phyloP scores from a whole-genome alignment of 345 rosid species.

The Syzygium aqueum region DNA sequence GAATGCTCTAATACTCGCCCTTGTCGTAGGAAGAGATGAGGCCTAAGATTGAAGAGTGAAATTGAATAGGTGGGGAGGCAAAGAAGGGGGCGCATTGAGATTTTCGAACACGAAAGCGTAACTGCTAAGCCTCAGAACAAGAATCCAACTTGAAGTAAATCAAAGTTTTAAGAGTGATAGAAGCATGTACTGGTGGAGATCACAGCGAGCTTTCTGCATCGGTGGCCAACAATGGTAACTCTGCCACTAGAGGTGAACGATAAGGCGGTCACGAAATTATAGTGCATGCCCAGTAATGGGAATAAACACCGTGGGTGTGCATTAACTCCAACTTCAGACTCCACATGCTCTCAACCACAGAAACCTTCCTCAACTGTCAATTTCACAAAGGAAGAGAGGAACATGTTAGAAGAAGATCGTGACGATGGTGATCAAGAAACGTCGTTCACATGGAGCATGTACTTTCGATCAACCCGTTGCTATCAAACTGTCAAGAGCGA shows the following conservation, averaged over 20 bases:
- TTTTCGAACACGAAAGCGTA: not conserved
- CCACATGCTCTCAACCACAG: not conserved
- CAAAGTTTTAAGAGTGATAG: not conserved
- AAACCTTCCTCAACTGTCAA: not conserved
- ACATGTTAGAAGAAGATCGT: not conserved
- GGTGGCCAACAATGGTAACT: not conserved
- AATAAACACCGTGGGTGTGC: not conserved
- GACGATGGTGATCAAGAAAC: not conserved
- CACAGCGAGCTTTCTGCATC: not conserved
- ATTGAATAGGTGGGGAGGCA: not conserved
- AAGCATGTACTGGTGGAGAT: not conserved
- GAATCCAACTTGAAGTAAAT: not conserved
- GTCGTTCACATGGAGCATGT: not conserved
- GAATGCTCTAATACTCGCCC: not conserved
- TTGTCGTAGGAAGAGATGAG: not conserved
- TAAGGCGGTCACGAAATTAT: not conserved
- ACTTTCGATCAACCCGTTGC: not conserved
- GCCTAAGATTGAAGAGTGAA: not conserved
- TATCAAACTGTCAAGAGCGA: not conserved
- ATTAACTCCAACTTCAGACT: not conserved
- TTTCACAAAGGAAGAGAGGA: not conserved
- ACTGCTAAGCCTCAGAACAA: no score
- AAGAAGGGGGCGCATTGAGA: not conserved
- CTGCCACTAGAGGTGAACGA: not conserved
- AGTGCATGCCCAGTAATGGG: not conserved